Base-by-base conservation (phyloP, 2,329 filamentous ascomycete species). In the Fusarium sp. region DNA sequence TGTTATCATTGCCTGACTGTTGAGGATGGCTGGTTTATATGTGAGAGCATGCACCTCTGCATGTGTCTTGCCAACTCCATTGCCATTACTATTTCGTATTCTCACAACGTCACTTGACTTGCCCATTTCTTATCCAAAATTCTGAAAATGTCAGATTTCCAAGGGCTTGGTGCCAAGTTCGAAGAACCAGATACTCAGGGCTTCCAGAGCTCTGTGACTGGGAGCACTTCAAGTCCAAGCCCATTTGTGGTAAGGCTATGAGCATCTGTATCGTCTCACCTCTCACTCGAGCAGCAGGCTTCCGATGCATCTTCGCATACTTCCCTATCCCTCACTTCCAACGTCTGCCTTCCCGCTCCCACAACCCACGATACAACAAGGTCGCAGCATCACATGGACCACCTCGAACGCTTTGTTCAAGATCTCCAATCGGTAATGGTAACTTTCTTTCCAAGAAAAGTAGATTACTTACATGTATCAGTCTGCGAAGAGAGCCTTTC, bases 281-380 rank as follows among this genome's bases (percentile, higher is more conserved):
- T 67, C 71, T 74, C 3, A 74, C 54, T 50, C 27, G 25, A 50
- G 16, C 29, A 74, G 71, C 68, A 74, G 50, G 50, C 73, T n/a
- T 74, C 73, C n/a, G 73, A 68, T 46, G 64, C 73, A 31, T 74
- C 73, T 11, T 75, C 73, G 3, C 65, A 75, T 20, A 74, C 73
- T 27, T 74, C 73, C 2, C 31, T 74, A 9, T 75, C 73, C 33
- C 55, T 74, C 16, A 62, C 59, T 13, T 73, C 73, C 27, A 67
- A 72, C 36, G 60, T 66, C 18, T 73, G 59, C 14, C 62, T 74
- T 6, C 72, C 70, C 33, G 64, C 69, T 9, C 64, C 70, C 11
- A 60, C 70, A 13, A 75, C 73, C 3, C 73, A 74, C 64, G 73
- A 74, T 53, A 74, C 73, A 6, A 71, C 68, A 58, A 75, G 65